phyloP scores from a whole-genome alignment of 345 rosid species.

The Rhodomyrtus tomentosa region DNA sequence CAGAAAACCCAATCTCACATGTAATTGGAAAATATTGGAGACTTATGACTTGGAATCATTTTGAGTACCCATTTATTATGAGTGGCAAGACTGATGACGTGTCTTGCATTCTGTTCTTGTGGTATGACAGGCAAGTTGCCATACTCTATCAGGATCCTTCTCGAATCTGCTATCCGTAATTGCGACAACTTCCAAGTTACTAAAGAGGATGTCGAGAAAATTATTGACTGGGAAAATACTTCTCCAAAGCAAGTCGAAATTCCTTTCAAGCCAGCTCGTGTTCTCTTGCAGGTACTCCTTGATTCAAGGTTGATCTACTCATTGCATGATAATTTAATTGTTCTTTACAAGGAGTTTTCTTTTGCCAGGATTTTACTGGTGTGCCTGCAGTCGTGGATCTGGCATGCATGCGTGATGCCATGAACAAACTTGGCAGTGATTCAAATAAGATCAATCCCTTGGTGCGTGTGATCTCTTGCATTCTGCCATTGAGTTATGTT shows the following conservation, averaged over 20 bases:
- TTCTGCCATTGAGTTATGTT: background rate
- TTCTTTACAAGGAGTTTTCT: constrained; percentile 1
- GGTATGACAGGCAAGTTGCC: constrained; percentile 62
- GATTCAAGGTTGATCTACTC: background rate
- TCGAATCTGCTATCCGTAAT: constrained; percentile 92
- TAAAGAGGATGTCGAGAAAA: constrained; percentile 89
- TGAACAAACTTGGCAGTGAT: constrained; percentile 85
- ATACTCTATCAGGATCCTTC: constrained; percentile 84
- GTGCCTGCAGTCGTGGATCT: constrained; percentile 99
- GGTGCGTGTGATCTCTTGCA: constrained; percentile 17
- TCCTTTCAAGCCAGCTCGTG: constrained; percentile 98
- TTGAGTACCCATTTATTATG: background rate
- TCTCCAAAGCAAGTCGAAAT: constrained; percentile 94
- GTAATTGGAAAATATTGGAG: background rate
- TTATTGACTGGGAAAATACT: constrained; percentile 84
- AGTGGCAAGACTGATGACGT: background rate
- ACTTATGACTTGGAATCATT: background rate
- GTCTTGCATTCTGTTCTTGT: constrained; percentile 2
- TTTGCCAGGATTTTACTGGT: constrained; percentile 93
- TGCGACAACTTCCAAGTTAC: constrained; percentile 97
- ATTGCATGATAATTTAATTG: background rate
- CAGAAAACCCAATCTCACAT: background rate
- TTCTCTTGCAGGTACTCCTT: constrained; percentile 65
- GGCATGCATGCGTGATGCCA: constrained; percentile 99
- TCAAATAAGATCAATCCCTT: constrained; percentile 84